These are phyloP conservation scores for Deinandra increscens DNA, from an alignment of 129 eudicot genomes.

Conservation along the genomic window DNA sequence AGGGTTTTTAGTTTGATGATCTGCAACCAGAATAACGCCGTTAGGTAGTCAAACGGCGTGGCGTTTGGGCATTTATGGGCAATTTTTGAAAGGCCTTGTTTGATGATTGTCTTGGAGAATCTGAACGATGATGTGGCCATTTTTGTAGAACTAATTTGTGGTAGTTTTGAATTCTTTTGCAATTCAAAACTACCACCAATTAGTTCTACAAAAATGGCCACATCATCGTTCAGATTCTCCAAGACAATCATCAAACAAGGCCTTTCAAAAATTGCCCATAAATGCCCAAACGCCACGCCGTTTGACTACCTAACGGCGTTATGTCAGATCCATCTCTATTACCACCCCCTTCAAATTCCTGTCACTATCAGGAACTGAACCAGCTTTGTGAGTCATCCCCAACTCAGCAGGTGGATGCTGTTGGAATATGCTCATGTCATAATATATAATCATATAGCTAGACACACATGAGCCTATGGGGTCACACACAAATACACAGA, in stretches of 20 bases:
- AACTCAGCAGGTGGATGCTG: too few species aligned
- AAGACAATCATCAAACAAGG: slow-evolving; percentile 30
- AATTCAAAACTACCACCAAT: slow-evolving; percentile 17
- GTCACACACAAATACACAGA: too few species aligned
- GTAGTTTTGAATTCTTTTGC: slow-evolving; percentile 19
- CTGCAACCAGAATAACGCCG: slow-evolving; percentile 57
- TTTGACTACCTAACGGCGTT: slow-evolving; percentile 55
- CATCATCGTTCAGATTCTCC: slow-evolving; percentile 49
- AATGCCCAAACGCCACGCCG: slow-evolving; percentile 53
- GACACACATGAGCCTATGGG: too few species aligned
- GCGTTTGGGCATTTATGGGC: slow-evolving; percentile 39
- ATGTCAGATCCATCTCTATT: too few species aligned
- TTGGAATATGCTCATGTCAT: too few species aligned
- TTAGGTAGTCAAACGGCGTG: slow-evolving; percentile 57
- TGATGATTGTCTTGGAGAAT: slow-evolving; percentile 36
- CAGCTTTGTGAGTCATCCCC: too few species aligned
- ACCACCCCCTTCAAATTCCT: too few species aligned
- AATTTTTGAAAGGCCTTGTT: slow-evolving; percentile 39
- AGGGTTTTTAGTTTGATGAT: slow-evolving; percentile 24
- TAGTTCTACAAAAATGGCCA: slow-evolving; percentile 39
- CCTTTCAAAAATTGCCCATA: slow-evolving; percentile 33
- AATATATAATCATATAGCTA: too few species aligned
- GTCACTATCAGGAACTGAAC: too few species aligned
- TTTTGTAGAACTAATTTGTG: slow-evolving; percentile 21
- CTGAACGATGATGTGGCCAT: slow-evolving; percentile 50